A percentile compares a stretch with the other conserved stretches of the same genome.
These are phyloP conservation scores for Naganishia friedmannii DNA, from an alignment of 768 basidiomycete species.

Conservation along the genomic window DNA sequence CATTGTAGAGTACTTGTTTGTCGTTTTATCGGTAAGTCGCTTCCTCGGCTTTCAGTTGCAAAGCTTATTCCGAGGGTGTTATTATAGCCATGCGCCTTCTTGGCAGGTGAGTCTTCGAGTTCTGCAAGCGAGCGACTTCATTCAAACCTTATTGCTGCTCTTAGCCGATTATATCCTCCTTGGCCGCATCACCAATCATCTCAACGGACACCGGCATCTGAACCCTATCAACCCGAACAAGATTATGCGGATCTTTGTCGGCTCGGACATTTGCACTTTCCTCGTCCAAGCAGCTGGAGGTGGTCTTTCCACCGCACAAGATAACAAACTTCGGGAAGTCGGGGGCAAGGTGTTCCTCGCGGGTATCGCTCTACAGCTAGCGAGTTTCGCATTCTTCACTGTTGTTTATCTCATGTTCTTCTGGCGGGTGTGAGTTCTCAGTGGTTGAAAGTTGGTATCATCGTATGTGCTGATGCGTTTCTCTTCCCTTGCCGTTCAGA, in stretches of 20 bases:
- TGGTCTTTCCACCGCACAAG: slow-evolving; percentile 43
- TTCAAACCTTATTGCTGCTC: not conserved
- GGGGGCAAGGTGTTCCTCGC: slow-evolving; percentile 51
- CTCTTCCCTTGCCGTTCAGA: slow-evolving; percentile 24
- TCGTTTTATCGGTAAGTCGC: slow-evolving; percentile 44
- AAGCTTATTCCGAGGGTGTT: not conserved
- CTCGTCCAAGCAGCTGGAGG: slow-evolving; percentile 51
- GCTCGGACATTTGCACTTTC: slow-evolving; percentile 50
- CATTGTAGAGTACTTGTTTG: slow-evolving; percentile 49
- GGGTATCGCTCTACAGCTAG: slow-evolving; percentile 49
- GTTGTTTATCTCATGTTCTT: slow-evolving; percentile 43
- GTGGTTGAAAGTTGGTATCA: not conserved
- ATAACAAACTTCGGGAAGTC: slow-evolving; percentile 36
- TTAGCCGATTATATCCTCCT: slow-evolving; percentile 49
- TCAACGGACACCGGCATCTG: slow-evolving; percentile 41
- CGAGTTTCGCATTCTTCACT: slow-evolving; percentile 46
- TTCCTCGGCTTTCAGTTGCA: not conserved
- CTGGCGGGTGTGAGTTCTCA: slow-evolving; percentile 41
- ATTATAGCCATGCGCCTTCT: slow-evolving; percentile 48
- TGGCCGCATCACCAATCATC: slow-evolving; percentile 42
- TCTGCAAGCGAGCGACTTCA: not conserved
- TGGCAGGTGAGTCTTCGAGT: slow-evolving; percentile 34
- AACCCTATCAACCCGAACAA: slow-evolving; percentile 42
- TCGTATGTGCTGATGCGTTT: not conserved
- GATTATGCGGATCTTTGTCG: slow-evolving; percentile 47